Percentiles rank a stretch among this genome's conserved stretches.
Conservation (phyloP, 179 eudicot genomes). For the Corrigiola litoralis region DNA sequence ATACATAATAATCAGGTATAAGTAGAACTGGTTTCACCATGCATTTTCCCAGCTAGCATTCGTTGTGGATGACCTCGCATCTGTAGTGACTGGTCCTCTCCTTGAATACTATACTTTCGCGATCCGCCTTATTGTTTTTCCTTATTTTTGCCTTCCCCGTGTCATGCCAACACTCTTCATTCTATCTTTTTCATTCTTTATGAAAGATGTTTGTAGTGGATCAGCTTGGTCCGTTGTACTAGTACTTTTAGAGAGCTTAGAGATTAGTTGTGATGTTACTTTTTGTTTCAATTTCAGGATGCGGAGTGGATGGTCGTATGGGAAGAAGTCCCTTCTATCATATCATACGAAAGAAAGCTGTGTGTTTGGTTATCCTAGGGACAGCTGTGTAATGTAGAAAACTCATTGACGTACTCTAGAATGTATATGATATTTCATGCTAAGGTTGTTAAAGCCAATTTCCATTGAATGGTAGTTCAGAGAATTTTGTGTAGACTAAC, state of each 20-base stretch:
- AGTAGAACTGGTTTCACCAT: neutral
- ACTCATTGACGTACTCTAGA: neutral
- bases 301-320: neutral
- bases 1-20: too few species aligned
- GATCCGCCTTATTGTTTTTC: too few species aligned
- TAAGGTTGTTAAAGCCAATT: neutral
- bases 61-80: too few species aligned
- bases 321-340: neutral
- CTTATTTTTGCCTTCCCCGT: too few species aligned
- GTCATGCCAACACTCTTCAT: too few species aligned
- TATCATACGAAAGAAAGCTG: neutral
- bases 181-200: too few species aligned
- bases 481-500: neutral
- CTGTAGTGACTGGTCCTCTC: too few species aligned
- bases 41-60: neutral
- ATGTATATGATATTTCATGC: neutral
- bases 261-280: neutral
- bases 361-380: neutral
- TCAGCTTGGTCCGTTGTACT: too few species aligned
- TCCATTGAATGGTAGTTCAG: neutral
- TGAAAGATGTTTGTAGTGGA: too few species aligned
- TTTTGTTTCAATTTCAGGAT: conserved; percentile 13
- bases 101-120: too few species aligned
- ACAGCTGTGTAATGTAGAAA: neutral
- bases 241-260: too few species aligned